These are phyloP conservation scores for Tulasnella sp. DNA, from an alignment of 768 basidiomycete genomes.

Conservation along the genomic window DNA sequence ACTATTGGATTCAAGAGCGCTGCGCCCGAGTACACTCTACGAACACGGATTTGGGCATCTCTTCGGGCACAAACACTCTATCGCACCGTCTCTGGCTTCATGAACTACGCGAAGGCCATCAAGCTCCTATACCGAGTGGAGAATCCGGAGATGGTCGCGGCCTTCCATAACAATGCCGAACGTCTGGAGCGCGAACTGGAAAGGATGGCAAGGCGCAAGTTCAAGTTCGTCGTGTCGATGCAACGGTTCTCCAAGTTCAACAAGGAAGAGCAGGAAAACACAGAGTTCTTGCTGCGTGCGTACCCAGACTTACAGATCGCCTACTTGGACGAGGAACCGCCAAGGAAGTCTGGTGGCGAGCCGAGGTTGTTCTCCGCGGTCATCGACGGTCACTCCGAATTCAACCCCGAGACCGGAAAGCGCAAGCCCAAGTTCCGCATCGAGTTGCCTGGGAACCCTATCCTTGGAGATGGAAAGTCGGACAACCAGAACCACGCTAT, in stretches of 20 bases:
- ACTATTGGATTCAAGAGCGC: constrained; percentile 99
- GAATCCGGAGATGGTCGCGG: constrained; percentile 96
- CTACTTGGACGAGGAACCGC: constrained; percentile 91
- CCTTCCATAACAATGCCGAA: constrained; percentile 95
- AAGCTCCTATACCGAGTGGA: constrained; percentile 96
- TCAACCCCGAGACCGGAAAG: constrained; percentile 76
- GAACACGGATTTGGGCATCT: constrained; percentile 98
- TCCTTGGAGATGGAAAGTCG: constrained; percentile 96
- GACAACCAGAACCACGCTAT: constrained; percentile 99
- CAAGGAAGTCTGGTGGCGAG: constrained; percentile 90
- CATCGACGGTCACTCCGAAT: constrained; percentile 96
- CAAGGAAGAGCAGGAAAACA: constrained; percentile 98
- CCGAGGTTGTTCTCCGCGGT: constrained; percentile 89
- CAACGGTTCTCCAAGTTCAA: constrained; percentile 99
- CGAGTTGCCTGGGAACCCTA: constrained; percentile 96
- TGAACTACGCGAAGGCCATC: constrained; percentile 99
- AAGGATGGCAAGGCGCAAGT: constrained; percentile 94
- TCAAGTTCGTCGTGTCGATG: constrained; percentile 99
- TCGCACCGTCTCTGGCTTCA: constrained; percentile 99
- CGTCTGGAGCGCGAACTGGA: constrained; percentile 92
- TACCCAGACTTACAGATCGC: constrained; percentile 98
- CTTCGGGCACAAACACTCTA: constrained; percentile 98
- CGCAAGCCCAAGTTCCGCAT: constrained; percentile 95
- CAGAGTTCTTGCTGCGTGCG: constrained; percentile 91
- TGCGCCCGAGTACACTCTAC: constrained; percentile 93